Percentiles rank a stretch among this genome's conserved stretches.
phyloP scores from a whole-genome alignment of 2,329 filamentous ascomycete species.

The Cucurbitaria berberidis region DNA sequence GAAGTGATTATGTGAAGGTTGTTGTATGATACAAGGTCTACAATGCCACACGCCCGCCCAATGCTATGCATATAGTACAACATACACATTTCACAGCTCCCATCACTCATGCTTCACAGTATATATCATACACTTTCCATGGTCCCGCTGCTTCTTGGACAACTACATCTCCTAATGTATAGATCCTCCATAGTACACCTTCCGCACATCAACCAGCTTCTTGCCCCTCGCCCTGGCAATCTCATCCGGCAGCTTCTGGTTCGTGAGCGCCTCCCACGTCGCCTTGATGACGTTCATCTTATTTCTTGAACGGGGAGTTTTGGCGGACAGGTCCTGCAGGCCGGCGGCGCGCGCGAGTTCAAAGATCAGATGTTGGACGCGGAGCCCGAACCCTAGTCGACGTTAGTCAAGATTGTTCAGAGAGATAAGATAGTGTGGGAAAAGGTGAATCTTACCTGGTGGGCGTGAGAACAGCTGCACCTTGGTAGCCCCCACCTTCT shows the following conservation, averaged over 20 bases:
- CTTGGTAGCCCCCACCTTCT: constrained; percentile 86
- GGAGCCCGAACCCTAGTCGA: constrained; percentile 84
- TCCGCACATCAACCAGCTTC: constrained; percentile 94
- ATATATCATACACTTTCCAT: constrained; percentile 22
- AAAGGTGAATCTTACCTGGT: constrained; percentile 69
- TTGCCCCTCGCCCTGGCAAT: constrained; percentile 87
- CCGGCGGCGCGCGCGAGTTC: constrained; percentile 90
- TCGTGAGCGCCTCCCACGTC: constrained; percentile 78
- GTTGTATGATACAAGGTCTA: constrained; percentile 27
- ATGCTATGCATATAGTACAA: constrained; percentile 18
- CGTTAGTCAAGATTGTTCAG: neutral
- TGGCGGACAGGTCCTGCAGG: constrained; percentile 83
- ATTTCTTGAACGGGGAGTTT: constrained; percentile 84
- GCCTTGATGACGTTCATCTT: constrained; percentile 99
- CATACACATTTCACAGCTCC: constrained; percentile 6
- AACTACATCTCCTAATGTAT: constrained; percentile 33
- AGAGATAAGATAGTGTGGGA: neutral
- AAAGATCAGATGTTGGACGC: constrained; percentile 89
- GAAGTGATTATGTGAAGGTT: neutral
- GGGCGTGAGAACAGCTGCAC: constrained; percentile 82
- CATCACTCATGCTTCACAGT: neutral
- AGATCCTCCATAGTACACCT: constrained; percentile 91
- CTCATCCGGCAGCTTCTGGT: constrained; percentile 85
- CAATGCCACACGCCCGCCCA: constrained; percentile 12
- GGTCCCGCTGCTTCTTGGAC: too few species aligned